Evolutionary conservation across 306 rosid genomes (phyloP).

Genomic region (Quercus cerris): DNA sequence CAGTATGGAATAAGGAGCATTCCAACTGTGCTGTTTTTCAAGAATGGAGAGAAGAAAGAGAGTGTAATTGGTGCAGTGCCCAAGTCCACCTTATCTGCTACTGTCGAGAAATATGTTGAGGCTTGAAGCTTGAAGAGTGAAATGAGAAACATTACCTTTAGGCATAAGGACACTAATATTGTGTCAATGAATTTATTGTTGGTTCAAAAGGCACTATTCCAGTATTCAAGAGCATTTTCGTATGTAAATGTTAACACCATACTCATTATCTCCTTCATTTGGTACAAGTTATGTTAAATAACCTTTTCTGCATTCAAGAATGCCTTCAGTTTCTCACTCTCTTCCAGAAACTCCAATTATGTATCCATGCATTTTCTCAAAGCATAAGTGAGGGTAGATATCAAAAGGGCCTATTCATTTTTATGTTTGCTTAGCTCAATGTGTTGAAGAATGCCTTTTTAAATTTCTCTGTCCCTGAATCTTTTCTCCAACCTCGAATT

Average conservation of each 20-base stretch:
- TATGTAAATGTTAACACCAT: not conserved
- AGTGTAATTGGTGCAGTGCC: conserved; percentile 90
- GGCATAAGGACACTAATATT: not conserved
- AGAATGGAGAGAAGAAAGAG: conserved; percentile 82
- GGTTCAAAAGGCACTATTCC: not conserved
- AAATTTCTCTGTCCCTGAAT: no score
- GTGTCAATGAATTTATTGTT: not conserved
- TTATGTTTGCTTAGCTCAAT: no score
- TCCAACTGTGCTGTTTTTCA: conserved; percentile 91
- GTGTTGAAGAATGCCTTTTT: no score
- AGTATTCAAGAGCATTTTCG: not conserved
- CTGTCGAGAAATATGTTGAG: conserved; percentile 63
- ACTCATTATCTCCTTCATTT: not conserved
- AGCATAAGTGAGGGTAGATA: no score
- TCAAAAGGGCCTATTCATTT: no score
- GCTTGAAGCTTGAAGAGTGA: conserved; percentile 14
- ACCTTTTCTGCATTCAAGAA: not conserved
- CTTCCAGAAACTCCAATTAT: no score
- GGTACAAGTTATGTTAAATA: not conserved
- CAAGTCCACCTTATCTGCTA: conserved; percentile 68
- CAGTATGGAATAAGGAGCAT: conserved; percentile 91
- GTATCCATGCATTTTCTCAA: no score
- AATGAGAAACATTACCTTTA: not conserved
- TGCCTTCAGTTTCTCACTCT: not conserved
- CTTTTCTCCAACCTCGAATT: no score